A percentile compares a stretch with the other conserved stretches of the same genome.
Evolutionary conservation across 331 rosid genomes (phyloP).

Genomic region (Acacia concinna): DNA sequence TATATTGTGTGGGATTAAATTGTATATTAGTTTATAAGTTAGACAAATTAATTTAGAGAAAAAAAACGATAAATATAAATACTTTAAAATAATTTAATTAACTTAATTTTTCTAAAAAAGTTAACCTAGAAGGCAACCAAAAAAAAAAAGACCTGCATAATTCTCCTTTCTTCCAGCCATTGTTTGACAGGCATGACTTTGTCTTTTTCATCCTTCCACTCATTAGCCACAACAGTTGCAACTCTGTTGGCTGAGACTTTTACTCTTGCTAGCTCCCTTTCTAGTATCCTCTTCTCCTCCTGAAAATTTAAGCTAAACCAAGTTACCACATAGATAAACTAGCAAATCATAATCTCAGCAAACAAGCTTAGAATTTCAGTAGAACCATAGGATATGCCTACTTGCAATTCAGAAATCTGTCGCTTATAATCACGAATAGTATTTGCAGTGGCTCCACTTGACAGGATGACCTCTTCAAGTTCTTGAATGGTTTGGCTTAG

Average conservation of each 20-base stretch:
- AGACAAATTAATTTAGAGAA: too few species aligned
- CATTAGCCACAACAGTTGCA: conserved; percentile 83
- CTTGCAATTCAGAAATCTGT: conserved; percentile 66
- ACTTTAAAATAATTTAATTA: too few species aligned
- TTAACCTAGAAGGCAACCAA: too few species aligned
- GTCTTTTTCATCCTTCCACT: conserved; percentile 93
- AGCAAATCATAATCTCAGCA: background rate
- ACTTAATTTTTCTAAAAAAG: too few species aligned
- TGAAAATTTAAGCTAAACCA: conserved; percentile 34
- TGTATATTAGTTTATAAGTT: too few species aligned
- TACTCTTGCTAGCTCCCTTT: conserved; percentile 84
- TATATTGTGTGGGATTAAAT: too few species aligned
- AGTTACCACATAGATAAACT: conserved; percentile 29
- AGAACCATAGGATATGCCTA: conserved; percentile 33
- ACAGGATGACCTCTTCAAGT: conserved; percentile 84
- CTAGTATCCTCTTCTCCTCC: conserved; percentile 92
- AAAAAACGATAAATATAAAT: too few species aligned
- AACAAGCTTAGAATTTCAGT: background rate
- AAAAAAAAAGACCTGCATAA: conserved; percentile 72
- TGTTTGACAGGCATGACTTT: conserved; percentile 92
- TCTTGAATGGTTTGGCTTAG: conserved; percentile 85
- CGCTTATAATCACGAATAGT: conserved; percentile 71
- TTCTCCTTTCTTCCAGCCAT: conserved; percentile 91
- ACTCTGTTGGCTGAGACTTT: conserved; percentile 88
- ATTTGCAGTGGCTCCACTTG: conserved; percentile 75